Evolutionary conservation across 2,329 filamentous ascomycete species (phyloP), one percentile per base, ranked within the genome.

Genomic region (Tolypocladium ophioglossoides): DNA sequence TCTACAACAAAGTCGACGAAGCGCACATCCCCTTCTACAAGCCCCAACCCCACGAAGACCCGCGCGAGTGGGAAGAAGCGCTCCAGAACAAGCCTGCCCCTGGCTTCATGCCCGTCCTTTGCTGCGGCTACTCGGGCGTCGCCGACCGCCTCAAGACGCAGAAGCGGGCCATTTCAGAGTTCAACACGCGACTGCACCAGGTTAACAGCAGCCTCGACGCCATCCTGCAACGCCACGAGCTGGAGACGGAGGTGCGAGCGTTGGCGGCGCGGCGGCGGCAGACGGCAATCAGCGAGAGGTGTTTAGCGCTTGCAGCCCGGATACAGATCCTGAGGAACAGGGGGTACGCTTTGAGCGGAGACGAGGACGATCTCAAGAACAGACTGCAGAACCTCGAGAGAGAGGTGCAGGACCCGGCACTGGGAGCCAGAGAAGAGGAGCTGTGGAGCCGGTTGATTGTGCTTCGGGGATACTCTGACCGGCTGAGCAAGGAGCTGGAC

Each of bases 1-100:
- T 94, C 68, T 95, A 94, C 77, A 94, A 94, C 72, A 84, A 88
- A 60, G 87, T 91, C 58, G 84, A 87, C 58, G 82, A 87, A 63
- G 80, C 82, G 52, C 79, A 80, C 65, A 84, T 86, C n/a, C 87
- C 87, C 12, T 91, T 87, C 68, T 91, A 87, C 69, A 81, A 84
- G 59, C 87, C 87, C 2, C 76, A 80, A 18, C 74, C 83, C 1
- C 76, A 81, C 61, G 89, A 94, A 65, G 84, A 91, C 64, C 82
- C 85, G 39, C 80, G 82, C 59, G 87, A 88, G 65, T 95, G 89
- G 87, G 89, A 95, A 64, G 87, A 91, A 62, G 89, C 89, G 0
- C 78, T 92, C 32, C 82, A 86, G 61, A 86, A 87, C 64, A 91
- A 91, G 71, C 89, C 89, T 5, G 85, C 80, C 39, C 78, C 84